phyloP scores from a whole-genome alignment of 345 rosid genomes.

The Salix viminalis region DNA sequence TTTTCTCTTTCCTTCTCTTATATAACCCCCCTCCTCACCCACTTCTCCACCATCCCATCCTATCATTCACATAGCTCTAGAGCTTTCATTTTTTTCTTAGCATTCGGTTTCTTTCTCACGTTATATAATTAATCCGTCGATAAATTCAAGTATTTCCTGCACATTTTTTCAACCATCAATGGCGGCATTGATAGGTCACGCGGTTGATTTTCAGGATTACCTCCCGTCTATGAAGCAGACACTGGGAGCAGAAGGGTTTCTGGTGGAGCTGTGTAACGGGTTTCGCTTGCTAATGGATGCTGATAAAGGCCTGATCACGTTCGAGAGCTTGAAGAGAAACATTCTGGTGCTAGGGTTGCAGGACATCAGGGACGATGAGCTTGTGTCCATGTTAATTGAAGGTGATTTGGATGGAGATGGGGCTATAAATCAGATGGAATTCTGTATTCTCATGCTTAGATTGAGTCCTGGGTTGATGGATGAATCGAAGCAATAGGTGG shows the following conservation, averaged over 20 bases:
- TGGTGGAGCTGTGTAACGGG: conserved; percentile 54
- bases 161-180: background rate
- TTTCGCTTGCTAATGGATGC: conserved; percentile 54
- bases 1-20: background rate
- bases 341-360: conserved; percentile 44
- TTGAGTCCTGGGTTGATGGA: conserved; percentile 53
- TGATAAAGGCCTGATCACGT: conserved; percentile 60
- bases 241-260: conserved; percentile 53
- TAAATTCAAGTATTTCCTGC: background rate
- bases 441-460: conserved; percentile 62
- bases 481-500: conserved; percentile 33
- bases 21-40: conserved; percentile 16
- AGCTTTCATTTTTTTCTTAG: background rate
- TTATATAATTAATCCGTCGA: background rate
- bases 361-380: conserved; percentile 56
- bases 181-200: conserved; percentile 28
- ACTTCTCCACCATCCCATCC: background rate
- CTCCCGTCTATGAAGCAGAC: conserved; percentile 54
- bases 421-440: conserved; percentile 57
- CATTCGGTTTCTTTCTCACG: background rate
- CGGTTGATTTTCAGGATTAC: conserved; percentile 47
- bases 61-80: too few relatives aligned
- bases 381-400: conserved; percentile 54
- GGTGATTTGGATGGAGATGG: conserved; percentile 73
- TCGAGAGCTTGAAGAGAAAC: conserved; percentile 66